phyloP scores from a whole-genome alignment of 2,329 filamentous ascomycete species.

The Metarhizium anisopliae region DNA sequence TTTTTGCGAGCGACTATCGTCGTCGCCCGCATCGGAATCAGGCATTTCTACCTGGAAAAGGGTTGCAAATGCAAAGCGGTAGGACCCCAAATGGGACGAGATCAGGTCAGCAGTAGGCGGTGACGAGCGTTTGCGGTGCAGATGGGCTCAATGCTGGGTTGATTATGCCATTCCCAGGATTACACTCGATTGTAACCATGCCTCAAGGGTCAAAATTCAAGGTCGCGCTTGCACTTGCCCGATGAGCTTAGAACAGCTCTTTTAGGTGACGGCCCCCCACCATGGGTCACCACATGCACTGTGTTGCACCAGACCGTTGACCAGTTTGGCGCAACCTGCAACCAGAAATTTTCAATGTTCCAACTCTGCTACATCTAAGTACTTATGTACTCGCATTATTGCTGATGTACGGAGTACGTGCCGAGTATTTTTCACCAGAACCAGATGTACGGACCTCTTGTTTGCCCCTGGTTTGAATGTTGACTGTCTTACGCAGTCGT shows the following conservation, averaged over 20 bases:
- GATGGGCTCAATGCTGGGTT: not conserved
- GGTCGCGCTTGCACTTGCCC: conserved; percentile 2
- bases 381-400: too few relatives aligned
- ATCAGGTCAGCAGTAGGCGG: not conserved
- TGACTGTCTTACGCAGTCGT: too few relatives aligned
- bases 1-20: conserved; percentile 29
- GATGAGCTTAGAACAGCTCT: not conserved
- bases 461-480: too few relatives aligned
- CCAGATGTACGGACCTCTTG: too few relatives aligned
- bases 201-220: not conserved
- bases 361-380: too few relatives aligned
- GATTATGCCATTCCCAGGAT: not conserved
- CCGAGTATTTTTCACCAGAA: too few relatives aligned
- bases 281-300: not conserved
- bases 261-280: not conserved
- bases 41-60: not conserved
- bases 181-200: too few relatives aligned
- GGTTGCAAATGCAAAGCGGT: not conserved
- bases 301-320: too few relatives aligned
- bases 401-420: too few relatives aligned
- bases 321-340: too few relatives aligned
- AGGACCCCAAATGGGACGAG: not conserved
- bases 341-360: too few relatives aligned
- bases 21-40: conserved; percentile 13
- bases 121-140: not conserved